phyloP scores from a whole-genome alignment of 2,329 filamentous ascomycete genomes.

The Exophiala dermatitidis region DNA sequence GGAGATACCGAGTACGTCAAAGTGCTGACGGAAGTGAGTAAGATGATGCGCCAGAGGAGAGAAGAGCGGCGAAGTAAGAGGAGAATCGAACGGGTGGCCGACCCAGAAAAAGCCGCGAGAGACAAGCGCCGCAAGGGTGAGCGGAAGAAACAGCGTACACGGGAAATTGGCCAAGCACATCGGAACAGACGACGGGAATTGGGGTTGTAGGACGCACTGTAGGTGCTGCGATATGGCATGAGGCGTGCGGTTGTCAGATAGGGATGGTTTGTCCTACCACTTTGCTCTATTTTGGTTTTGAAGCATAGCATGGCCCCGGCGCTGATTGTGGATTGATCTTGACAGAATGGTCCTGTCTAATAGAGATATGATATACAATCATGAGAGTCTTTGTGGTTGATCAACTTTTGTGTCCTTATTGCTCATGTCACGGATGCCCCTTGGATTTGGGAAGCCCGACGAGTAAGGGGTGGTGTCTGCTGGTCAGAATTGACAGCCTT shows the following conservation, averaged over 20 bases:
- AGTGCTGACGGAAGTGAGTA: constrained; percentile 64
- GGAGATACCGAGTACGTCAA: constrained; percentile 74
- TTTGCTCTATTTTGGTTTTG: no score
- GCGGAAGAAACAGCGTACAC: constrained; percentile 74
- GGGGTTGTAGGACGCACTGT: constrained; percentile 31
- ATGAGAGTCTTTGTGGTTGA: no score
- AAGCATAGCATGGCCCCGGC: no score
- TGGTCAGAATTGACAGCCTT: no score
- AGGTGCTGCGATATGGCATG: background rate
- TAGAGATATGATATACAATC: no score
- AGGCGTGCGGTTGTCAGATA: background rate
- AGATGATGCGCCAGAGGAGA: constrained; percentile 63
- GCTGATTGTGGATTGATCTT: no score
- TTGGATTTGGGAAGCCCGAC: no score
- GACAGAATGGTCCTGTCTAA: no score
- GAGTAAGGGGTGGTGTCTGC: no score
- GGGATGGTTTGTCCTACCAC: no score
- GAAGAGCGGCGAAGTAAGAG: constrained; percentile 74
- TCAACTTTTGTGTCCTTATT: no score
- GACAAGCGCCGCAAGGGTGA: constrained; percentile 80
- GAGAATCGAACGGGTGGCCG: constrained; percentile 75
- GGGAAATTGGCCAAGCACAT: constrained; percentile 62
- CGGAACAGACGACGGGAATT: constrained; percentile 51
- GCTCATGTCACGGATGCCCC: no score
- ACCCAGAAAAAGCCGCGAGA: constrained; percentile 69